Evolutionary conservation across 257 asterid genomes (phyloP), one percentile per base, ranked within the genome.

Genomic region (Solanum verrucosum): DNA sequence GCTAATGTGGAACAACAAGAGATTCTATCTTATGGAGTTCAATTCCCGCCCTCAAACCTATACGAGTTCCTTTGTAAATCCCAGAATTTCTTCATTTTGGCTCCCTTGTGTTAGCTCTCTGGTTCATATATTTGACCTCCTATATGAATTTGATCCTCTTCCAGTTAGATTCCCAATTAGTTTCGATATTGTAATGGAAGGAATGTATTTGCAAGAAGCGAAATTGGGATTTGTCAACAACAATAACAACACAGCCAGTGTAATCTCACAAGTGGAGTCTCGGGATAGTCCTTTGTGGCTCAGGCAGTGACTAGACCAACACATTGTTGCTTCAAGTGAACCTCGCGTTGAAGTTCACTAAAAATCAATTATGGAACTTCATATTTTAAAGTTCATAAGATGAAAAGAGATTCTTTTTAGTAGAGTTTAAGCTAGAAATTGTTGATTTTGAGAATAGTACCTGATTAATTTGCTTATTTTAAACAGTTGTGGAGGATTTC

Each of bases 401-500:
- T 9, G 40, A 73, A 2, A 34, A 34, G 8, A 73, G 40, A 34
- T 34, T 73, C 9, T 33, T 73, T 35, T 42, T 15, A 44, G 1
- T 15, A 27, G n/a, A 18, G 18, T 9, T 81, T 15, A 3, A 81
- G 67, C 18, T 44, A 44, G 85, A 81, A 4, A 46, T 27, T 46
- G 68, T 29, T 81, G 18, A 81, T 81, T 81, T 6, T 27, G 18
- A 29, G 11, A 46, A 27, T 5, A 29, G 27, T 5, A 29, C 68
- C 85, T 81, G 68, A 81, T 81, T 29, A 7, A 81, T 81, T 27
- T 46, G 27, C 85, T 13, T 46, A 14, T 38, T 29, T 90, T 84
- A 71, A 75, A 87, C 94, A 96, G 99, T 89, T 95, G 44, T 94
- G 98, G 99, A 93, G 98, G 90, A 91, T 94, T 89, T 93, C 98